Conservation (phyloP, 306 rosid species). For the Crataegus laevigata region DNA sequence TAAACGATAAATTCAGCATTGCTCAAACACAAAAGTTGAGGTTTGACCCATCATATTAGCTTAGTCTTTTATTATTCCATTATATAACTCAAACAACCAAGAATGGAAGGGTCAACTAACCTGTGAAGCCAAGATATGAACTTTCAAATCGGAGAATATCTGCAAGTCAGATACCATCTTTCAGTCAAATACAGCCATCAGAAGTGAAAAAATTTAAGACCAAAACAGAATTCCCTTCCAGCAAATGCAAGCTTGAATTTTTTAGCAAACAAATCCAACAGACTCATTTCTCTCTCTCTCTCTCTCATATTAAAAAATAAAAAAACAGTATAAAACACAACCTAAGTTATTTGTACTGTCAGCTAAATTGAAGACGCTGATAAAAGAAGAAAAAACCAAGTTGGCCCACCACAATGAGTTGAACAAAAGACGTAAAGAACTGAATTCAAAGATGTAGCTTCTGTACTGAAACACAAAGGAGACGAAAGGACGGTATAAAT, state of each 20-base stretch:
- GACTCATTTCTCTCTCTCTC: neutral
- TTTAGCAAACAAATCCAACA: neutral
- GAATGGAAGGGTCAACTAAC: constrained; percentile 18
- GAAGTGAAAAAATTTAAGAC: neutral
- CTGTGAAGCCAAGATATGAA: constrained; percentile 48
- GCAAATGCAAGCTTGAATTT: neutral
- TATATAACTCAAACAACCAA: neutral
- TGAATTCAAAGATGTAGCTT: neutral
- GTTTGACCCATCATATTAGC: neutral
- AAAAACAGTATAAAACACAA: neutral
- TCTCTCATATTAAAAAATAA: neutral
- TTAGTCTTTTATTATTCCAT: neutral
- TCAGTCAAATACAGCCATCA: neutral
- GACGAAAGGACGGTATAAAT: neutral
- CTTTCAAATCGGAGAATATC: constrained; percentile 53
- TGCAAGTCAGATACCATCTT: constrained; percentile 20
- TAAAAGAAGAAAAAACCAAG: neutral
- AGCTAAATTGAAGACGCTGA: neutral
- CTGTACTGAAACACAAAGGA: neutral
- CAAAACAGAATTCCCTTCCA: neutral
- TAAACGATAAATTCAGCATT: neutral
- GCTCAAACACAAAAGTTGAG: neutral
- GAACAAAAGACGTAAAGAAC: neutral
- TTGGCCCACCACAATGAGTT: neutral
- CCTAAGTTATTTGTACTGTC: neutral